phyloP scores from a whole-genome alignment of 306 rosid species.

The Medicago lupulina region DNA sequence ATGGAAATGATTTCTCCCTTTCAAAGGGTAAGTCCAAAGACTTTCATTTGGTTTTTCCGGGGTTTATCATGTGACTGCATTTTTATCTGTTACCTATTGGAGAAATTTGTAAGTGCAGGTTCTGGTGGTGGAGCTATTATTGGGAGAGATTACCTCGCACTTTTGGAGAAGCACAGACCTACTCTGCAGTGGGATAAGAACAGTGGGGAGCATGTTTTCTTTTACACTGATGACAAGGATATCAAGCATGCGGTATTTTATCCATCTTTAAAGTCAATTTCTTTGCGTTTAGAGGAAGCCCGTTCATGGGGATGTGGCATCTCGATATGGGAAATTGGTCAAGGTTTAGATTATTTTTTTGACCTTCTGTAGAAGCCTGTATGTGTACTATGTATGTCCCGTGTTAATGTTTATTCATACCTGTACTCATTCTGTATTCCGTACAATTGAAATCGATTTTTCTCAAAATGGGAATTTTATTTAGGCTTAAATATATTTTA shows the following conservation, averaged over 20 bases:
- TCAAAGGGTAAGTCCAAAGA: constrained; percentile 58
- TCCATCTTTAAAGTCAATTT: constrained; percentile 84
- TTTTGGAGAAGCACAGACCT: constrained; percentile 86
- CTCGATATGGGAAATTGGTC: constrained; percentile 98
- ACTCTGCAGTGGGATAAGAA: constrained; percentile 77
- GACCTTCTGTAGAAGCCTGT: constrained; percentile 61
- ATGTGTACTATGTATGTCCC: neutral
- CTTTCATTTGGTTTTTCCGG: neutral
- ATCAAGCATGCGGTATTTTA: constrained; percentile 81
- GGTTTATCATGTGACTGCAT: constrained; percentile 1
- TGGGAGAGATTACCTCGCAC: constrained; percentile 76
- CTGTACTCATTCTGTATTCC: neutral
- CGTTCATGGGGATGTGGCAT: constrained; percentile 87
- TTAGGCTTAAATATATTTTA: neutral
- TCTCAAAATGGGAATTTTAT: constrained; percentile 2
- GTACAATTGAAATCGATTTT: constrained; percentile 1
- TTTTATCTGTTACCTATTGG: neutral
- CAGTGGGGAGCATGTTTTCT: constrained; percentile 82
- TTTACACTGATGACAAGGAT: constrained; percentile 59
- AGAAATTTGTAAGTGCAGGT: constrained; percentile 51
- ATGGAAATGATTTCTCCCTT: constrained; percentile 86
- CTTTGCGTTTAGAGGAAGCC: constrained; percentile 82
- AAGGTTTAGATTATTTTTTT: constrained; percentile 93
- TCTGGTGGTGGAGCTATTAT: constrained; percentile 74
- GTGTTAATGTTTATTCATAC: neutral